These are phyloP conservation scores for Nymphaea thermarum DNA, from an alignment of 164 flowering plant genomes.

Conservation along the genomic window DNA sequence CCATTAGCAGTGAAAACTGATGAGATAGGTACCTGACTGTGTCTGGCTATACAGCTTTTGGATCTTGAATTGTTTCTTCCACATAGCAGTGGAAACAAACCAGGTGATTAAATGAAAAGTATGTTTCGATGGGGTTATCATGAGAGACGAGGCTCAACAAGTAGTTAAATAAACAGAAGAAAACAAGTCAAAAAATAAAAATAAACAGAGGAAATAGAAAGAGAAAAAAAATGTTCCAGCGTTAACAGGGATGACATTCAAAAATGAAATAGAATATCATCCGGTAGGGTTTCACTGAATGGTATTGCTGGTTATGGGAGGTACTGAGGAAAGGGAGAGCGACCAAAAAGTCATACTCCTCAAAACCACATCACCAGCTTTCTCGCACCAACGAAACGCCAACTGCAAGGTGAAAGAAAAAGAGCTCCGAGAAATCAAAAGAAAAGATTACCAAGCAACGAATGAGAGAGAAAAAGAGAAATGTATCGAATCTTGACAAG, in stretches of 20 bases:
- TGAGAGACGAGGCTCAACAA: no score
- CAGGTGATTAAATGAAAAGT: background rate
- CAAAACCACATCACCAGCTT: background rate
- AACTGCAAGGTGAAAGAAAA: background rate
- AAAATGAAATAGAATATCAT: background rate
- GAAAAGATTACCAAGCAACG: no score
- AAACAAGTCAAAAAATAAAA: no score
- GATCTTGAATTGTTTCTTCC: background rate
- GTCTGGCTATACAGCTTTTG: background rate
- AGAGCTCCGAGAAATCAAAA: background rate
- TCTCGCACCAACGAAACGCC: background rate
- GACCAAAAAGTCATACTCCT: background rate
- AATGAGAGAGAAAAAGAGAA: background rate
- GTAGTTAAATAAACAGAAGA: background rate
- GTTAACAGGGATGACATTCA: background rate
- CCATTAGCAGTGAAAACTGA: background rate
- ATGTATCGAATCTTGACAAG: background rate
- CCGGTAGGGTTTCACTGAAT: background rate
- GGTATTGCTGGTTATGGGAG: background rate
- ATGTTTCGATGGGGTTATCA: no score
- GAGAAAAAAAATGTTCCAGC: background rate
- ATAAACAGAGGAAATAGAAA: background rate
- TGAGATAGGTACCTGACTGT: background rate
- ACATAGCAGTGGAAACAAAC: background rate
- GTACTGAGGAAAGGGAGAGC: background rate